Evolutionary conservation across 2,329 filamentous ascomycete genomes (phyloP), one percentile per base, ranked within the genome.

Genomic region (Talaromyces sp.): DNA sequence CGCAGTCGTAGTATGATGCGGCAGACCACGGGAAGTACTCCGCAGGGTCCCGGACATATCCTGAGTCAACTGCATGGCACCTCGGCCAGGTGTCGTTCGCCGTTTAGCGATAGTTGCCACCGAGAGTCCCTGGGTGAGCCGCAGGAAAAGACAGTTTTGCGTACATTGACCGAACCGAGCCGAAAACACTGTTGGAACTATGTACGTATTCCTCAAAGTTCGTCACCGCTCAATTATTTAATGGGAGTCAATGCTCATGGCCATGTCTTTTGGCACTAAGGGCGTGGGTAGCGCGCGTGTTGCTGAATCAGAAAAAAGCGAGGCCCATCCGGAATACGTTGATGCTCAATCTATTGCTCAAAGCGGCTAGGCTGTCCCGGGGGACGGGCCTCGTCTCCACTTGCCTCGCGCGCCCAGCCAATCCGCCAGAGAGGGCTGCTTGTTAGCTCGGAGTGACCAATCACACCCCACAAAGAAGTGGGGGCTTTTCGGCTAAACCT

Each of bases 341-440:
- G 36, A 39, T 39, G 36, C 36, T 39, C 15, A 17, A 39, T 39
- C 19, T 2, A 3, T 4, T 6, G 2, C 44, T 10, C 13, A 25
- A 47, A 22, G 1, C 9, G 44, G 19, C 27, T 59, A 62, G 60
- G 17, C 42, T 13, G 60, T 58, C 60, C 60, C 56, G 51, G 55
- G 60, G 44, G 52, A 58, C 42, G 58, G 60, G 60, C 51, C 56
- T 53, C 10, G 15, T 28, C 27, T 53, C 49, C 49, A 53, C 49
- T 53, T 53, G 11, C 49, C 49, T 9, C 9, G 27, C 6, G 13
- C 13, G 1, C 22, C 6, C 49, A 53, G 49, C 49, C 49, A 53
- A 53, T 53, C 7, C 4, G 49, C 13, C 10, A 9, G 1, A 13
- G n/a, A 5, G 2, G 0, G 17, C 27, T n/a, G 3, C 19, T 32